Evolutionary conservation across 2,329 filamentous ascomycete species (phyloP).

Genomic region (Corniculantispora saksenae): DNA sequence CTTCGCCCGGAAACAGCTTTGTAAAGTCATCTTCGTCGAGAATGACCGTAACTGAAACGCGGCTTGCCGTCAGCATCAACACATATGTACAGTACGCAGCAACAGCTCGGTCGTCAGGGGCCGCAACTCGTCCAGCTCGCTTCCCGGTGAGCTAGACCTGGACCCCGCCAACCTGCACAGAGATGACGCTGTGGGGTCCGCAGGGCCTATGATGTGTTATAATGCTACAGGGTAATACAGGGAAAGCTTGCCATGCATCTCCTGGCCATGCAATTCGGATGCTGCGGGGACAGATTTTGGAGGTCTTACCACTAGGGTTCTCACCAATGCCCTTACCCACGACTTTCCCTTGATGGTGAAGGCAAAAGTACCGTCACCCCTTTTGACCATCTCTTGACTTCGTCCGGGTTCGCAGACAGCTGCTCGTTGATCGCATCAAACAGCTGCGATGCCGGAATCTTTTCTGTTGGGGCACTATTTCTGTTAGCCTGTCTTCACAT

Average conservation of each 20-base stretch:
- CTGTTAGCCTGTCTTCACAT: conserved; percentile 7
- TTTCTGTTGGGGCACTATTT: conserved; percentile 46
- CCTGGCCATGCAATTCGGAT: not conserved
- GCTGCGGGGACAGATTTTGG: not conserved
- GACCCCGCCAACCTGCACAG: not conserved
- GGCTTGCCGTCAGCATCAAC: conserved; percentile 12
- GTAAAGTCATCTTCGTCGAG: conserved; percentile 79
- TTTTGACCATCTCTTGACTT: conserved; percentile 80
- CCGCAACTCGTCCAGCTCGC: not conserved
- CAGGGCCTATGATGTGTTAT: not conserved
- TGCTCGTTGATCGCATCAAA: conserved; percentile 78
- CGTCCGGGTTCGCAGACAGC: conserved; percentile 63
- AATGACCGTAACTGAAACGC: conserved; percentile 68
- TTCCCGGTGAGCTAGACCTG: not conserved
- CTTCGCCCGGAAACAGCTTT: conserved; percentile 75
- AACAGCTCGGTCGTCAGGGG: not conserved
- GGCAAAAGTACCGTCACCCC: conserved; percentile 76
- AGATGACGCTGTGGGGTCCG: not conserved
- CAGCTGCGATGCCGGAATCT: conserved; percentile 79
- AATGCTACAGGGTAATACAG: not conserved
- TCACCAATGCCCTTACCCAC: conserved; percentile 73
- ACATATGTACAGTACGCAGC: not conserved
- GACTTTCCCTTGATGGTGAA: conserved; percentile 81
- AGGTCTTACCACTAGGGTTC: conserved; percentile 72
- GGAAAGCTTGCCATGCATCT: not conserved